These are phyloP conservation scores for Aurifilum marmelostoma DNA, from an alignment of 2,329 filamentous ascomycete genomes.

Conservation along the genomic window DNA sequence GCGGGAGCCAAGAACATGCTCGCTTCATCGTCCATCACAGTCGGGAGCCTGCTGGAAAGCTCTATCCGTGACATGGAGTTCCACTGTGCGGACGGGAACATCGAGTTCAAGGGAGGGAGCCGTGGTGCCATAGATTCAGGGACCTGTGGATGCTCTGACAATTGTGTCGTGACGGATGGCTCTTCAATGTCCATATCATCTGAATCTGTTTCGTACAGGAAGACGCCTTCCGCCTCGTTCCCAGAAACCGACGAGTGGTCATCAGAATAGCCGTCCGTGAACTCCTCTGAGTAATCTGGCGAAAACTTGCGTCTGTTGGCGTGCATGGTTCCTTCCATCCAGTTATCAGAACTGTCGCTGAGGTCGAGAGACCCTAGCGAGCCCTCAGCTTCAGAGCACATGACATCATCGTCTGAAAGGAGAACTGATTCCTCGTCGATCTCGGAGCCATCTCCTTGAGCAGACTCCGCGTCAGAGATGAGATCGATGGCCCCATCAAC, in stretches of 20 bases:
- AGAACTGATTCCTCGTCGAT: slow-evolving; percentile 17
- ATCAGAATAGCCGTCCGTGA: slow-evolving; percentile 8
- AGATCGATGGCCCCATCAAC: slow-evolving; percentile 17
- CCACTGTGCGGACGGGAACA: neutral
- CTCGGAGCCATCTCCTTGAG: neutral
- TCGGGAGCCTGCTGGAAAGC: neutral
- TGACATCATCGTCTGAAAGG: slow-evolving; percentile 23
- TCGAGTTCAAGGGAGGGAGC: neutral
- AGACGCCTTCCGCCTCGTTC: neutral
- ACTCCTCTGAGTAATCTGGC: slow-evolving; percentile 16
- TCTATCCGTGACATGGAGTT: neutral
- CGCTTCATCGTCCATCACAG: neutral
- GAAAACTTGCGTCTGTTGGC: neutral
- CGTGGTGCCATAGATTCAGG: neutral
- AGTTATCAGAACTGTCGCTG: neutral
- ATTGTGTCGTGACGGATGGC: slow-evolving; percentile 1
- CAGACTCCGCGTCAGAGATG: neutral
- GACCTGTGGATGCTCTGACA: slow-evolving; percentile 19
- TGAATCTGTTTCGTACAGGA: neutral
- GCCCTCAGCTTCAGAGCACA: slow-evolving; percentile 13
- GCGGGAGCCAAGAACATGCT: neutral
- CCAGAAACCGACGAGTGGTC: slow-evolving; percentile 10
- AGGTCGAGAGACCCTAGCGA: slow-evolving; percentile 15
- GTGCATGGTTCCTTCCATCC: neutral
- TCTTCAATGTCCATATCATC: slow-evolving; percentile 18